Base-by-base conservation (phyloP, 2,329 filamentous ascomycete species). In the Trichoderma lentiforme region DNA sequence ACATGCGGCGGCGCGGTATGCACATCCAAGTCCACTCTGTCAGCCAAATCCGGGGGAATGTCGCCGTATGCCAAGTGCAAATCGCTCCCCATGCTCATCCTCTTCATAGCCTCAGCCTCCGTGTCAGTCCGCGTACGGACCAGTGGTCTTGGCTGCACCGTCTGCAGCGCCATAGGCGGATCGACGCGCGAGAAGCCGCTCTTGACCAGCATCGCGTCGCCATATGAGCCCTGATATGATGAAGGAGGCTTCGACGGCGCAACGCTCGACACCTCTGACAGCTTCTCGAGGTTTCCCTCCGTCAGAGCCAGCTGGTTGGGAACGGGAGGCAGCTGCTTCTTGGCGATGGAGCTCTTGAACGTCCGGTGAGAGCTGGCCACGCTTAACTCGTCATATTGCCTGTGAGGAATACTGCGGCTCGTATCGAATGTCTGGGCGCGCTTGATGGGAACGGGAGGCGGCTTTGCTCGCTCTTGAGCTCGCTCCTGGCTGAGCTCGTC, bases 1-100 rank as follows among this genome's bases (percentile, higher is more conserved):
- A 92, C 86, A 53, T 88, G 83, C 77, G 74, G 83, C 77, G 74
- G 78, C 28, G 82, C 82, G 6, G 82, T 82, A 26, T 69, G 53
- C 57, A 21, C 36, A 73, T 86, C 85, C 60, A 86, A 78, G 78
- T 88, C 83, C 77, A 84, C 76, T 76, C 84, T 79, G 81, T 82
- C 69, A 78, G 83, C 79, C 82, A 93, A 82, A 76, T 94, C 89
- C 71, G 93, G 90, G 1, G 92, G 93, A 0, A 96, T 85, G 67
- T 93, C 91, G 73, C 95, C 95, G 77, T 98, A 98, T 8, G 95
- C 95, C 8, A 98, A 86, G 79, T 97, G 88, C 93, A 97, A 94
- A 78, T 98, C 95, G 76, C 97, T 90, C 70, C 90, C 85, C 76
- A 87, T 84, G 58, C 77, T 75, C 30, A 74, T 60, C 73, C 76